These are phyloP conservation scores for Pichia sp. DNA, from an alignment of 1,139 yeast species.

Conservation along the genomic window DNA sequence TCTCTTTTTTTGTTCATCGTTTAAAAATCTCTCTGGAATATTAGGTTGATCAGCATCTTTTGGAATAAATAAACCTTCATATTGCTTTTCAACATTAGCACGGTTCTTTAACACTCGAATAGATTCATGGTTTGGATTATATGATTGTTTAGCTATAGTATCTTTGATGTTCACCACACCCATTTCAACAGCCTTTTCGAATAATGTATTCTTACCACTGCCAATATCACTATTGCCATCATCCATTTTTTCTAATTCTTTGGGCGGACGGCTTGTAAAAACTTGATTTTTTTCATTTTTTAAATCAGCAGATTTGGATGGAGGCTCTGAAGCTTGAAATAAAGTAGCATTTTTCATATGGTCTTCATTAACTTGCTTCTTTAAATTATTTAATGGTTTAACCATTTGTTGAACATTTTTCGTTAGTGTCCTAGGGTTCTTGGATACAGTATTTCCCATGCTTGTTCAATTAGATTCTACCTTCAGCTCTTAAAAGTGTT, in stretches of 20 bases:
- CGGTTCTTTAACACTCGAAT: constrained; percentile 17
- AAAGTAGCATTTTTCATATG: not conserved
- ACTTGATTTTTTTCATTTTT: constrained; percentile 4
- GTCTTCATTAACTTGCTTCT: constrained; percentile 3
- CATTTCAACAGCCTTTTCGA: constrained; percentile 15
- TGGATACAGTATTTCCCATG: constrained; percentile 20
- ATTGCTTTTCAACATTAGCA: constrained; percentile 16
- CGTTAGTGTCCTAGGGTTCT: constrained; percentile 10
- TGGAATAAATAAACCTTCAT: constrained; percentile 17
- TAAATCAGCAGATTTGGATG: not conserved
- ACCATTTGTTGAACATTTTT: constrained; percentile 1
- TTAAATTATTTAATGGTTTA: constrained; percentile 1
- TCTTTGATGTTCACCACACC: constrained; percentile 17
- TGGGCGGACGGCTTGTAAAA: constrained; percentile 19
- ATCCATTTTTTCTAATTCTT: constrained; percentile 14
- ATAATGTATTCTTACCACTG: constrained; percentile 9
- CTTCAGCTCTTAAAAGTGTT: too few relatives aligned
- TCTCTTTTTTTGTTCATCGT: constrained; percentile 13
- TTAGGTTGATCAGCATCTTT: constrained; percentile 17
- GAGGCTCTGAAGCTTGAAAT: not conserved
- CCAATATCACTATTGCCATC: not conserved
- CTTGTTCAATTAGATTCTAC: not conserved
- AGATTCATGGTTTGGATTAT: constrained; percentile 17
- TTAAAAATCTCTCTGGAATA: constrained; percentile 18
- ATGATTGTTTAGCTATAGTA: constrained; percentile 1